These are phyloP conservation scores for Diplocarpon rosae DNA, from an alignment of 2,329 filamentous ascomycete genomes.

Conservation along the genomic window DNA sequence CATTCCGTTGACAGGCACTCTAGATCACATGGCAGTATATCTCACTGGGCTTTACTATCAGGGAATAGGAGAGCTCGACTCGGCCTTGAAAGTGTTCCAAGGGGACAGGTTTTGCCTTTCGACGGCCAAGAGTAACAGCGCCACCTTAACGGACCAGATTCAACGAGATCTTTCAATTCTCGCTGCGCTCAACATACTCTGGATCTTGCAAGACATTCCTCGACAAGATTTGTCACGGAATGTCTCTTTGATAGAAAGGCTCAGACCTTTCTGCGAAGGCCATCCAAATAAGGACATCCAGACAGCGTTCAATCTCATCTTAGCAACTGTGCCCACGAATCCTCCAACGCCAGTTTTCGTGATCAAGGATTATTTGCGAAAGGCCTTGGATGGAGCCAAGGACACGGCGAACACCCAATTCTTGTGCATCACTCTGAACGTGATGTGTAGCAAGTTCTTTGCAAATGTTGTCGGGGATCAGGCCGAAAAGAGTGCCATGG, in stretches of 20 bases:
- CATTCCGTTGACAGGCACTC: slow-evolving; percentile 16
- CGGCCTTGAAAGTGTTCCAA: slow-evolving; percentile 56
- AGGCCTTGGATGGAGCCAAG: slow-evolving; percentile 59
- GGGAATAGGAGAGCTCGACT: slow-evolving; percentile 60
- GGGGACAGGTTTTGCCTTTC: slow-evolving; percentile 46
- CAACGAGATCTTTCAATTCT: slow-evolving; percentile 56
- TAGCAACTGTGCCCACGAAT: slow-evolving; percentile 53
- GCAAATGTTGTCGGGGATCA: slow-evolving; percentile 57
- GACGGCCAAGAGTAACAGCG: slow-evolving; percentile 26
- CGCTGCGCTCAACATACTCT: slow-evolving; percentile 55
- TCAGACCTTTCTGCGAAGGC: slow-evolving; percentile 56
- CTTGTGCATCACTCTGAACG: slow-evolving; percentile 69
- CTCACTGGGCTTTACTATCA: slow-evolving; percentile 67
- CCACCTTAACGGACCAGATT: slow-evolving; percentile 35
- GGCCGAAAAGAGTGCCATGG: slow-evolving; percentile 63
- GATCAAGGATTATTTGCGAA: slow-evolving; percentile 68
- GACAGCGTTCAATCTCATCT: slow-evolving; percentile 66
- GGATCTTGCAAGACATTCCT: slow-evolving; percentile 56
- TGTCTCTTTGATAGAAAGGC: slow-evolving; percentile 47
- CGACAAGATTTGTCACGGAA: slow-evolving; percentile 48
- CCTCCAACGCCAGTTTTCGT: slow-evolving; percentile 58
- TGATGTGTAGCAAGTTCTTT: slow-evolving; percentile 68
- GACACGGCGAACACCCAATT: slow-evolving; percentile 65
- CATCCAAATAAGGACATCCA: slow-evolving; percentile 67
- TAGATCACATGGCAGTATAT: slow-evolving; percentile 37